Conservation (phyloP, 2,329 filamentous ascomycete genomes). For the Leptographium wingfieldii region DNA sequence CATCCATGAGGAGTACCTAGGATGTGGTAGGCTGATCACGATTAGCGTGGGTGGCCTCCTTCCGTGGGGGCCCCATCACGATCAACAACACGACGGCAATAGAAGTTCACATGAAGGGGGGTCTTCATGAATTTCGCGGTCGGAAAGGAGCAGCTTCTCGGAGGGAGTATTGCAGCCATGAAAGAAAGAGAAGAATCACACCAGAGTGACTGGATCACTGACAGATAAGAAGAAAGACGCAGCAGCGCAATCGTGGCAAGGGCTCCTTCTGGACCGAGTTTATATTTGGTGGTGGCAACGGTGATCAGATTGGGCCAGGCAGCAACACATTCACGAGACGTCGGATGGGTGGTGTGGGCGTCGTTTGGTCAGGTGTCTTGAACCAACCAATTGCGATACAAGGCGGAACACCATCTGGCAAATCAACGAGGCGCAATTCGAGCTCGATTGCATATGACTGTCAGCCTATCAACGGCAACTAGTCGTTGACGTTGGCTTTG, state of each 20-base stretch:
- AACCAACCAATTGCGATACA: slow-evolving; percentile 6
- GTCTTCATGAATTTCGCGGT: no score
- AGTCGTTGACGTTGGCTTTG: background rate
- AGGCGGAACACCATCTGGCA: slow-evolving; percentile 3
- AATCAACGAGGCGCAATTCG: slow-evolving; percentile 5
- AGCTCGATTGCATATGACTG: background rate
- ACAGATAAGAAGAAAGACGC: background rate
- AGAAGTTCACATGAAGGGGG: no score
- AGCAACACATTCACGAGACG: background rate
- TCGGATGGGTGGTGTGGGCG: slow-evolving; percentile 7
- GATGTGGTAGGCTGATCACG: no score
- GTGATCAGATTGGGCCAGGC: background rate
- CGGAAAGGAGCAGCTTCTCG: no score
- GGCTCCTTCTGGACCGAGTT: no score
- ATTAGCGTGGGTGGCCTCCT: background rate
- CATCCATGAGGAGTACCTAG: no score
- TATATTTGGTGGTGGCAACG: no score
- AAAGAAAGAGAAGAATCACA: background rate
- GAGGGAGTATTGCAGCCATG: background rate
- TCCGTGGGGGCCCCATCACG: background rate
- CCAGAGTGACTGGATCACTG: background rate
- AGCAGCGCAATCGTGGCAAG: no score
- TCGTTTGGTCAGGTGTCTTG: slow-evolving; percentile 8
- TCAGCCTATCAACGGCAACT: slow-evolving; percentile 2
- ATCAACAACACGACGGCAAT: background rate